Conservation (phyloP, 176 grass and related monocot genomes). For the sorghum (Sorghum bicolor) region DNA sequence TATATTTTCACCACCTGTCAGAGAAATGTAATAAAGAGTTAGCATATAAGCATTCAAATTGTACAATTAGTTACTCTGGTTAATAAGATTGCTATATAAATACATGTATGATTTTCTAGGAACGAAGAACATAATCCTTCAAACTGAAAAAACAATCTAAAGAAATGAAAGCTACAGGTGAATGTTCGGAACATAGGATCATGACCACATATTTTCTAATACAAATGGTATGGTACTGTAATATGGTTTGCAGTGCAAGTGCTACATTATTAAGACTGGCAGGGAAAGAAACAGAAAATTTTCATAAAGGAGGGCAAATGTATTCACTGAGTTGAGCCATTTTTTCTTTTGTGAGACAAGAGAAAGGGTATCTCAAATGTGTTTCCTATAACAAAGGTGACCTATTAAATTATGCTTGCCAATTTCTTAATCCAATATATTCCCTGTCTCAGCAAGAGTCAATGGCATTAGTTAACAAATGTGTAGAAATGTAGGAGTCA, state of each 20-base stretch:
- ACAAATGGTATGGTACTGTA: not conserved
- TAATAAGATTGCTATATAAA: conserved; percentile 10
- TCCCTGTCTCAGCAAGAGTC: not conserved
- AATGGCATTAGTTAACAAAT: not conserved
- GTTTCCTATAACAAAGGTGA: not conserved
- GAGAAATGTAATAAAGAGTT: conserved; percentile 15
- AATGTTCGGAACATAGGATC: not conserved
- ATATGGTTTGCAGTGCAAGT: not conserved
- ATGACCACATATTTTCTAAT: not conserved
- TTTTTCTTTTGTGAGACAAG: not conserved
- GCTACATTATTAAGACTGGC: not conserved
- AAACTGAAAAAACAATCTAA: conserved; percentile 3
- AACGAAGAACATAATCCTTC: not conserved
- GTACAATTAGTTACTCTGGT: not conserved
- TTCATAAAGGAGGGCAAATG: not conserved
- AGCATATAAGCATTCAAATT: not conserved
- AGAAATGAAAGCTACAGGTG: not conserved
- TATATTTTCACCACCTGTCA: conserved; percentile 50
- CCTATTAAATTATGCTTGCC: not conserved
- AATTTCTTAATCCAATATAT: not conserved
- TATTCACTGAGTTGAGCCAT: not conserved
- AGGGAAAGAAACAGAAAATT: not conserved
- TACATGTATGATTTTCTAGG: conserved; percentile 8
- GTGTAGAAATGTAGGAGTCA: not conserved
- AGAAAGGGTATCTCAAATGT: not conserved